These are phyloP conservation scores for Simplicillium aogashimaense DNA, from an alignment of 2,329 filamentous ascomycete genomes.

Conservation along the genomic window DNA sequence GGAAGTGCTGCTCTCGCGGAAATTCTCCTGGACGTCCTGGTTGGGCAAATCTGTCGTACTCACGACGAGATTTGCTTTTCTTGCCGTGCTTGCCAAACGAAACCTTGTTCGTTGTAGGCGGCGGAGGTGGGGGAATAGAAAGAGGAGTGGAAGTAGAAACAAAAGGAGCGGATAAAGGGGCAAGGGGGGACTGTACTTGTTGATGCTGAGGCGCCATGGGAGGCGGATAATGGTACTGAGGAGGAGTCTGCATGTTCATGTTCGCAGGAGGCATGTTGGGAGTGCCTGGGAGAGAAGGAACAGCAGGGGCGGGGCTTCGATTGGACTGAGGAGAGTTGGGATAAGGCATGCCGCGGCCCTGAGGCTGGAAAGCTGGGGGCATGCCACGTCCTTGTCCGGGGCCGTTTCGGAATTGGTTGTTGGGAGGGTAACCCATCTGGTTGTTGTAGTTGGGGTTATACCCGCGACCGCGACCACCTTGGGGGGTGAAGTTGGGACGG, in stretches of 20 bases:
- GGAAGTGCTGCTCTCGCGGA: slow-evolving; percentile 19
- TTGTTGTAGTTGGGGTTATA: slow-evolving; percentile 40
- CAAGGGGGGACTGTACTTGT: slow-evolving; percentile 46
- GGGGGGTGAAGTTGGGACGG: slow-evolving; percentile 38
- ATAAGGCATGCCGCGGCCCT: slow-evolving; percentile 35
- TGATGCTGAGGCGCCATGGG: slow-evolving; percentile 50
- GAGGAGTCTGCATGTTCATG: slow-evolving; percentile 49
- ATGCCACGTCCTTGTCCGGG: slow-evolving; percentile 42
- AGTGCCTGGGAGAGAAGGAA: slow-evolving; percentile 56
- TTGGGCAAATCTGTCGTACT: slow-evolving; percentile 34
- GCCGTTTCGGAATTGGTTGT: slow-evolving; percentile 30
- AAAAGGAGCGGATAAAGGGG: slow-evolving; percentile 9
- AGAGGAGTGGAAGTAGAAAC: not conserved
- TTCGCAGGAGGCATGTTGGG: slow-evolving; percentile 56
- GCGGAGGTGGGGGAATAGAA: slow-evolving; percentile 2
- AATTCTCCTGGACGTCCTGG: slow-evolving; percentile 25
- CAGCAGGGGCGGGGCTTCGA: slow-evolving; percentile 52
- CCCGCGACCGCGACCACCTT: slow-evolving; percentile 39
- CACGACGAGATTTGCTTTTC: slow-evolving; percentile 35
- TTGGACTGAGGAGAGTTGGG: slow-evolving; percentile 55
- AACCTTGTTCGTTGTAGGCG: slow-evolving; percentile 10
- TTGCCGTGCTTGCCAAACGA: slow-evolving; percentile 25
- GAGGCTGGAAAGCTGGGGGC: slow-evolving; percentile 34
- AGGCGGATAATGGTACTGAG: slow-evolving; percentile 51
- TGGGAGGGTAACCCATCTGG: slow-evolving; percentile 32